phyloP scores from a whole-genome alignment of 768 basidiomycete genomes.

The Suillus placidus region DNA sequence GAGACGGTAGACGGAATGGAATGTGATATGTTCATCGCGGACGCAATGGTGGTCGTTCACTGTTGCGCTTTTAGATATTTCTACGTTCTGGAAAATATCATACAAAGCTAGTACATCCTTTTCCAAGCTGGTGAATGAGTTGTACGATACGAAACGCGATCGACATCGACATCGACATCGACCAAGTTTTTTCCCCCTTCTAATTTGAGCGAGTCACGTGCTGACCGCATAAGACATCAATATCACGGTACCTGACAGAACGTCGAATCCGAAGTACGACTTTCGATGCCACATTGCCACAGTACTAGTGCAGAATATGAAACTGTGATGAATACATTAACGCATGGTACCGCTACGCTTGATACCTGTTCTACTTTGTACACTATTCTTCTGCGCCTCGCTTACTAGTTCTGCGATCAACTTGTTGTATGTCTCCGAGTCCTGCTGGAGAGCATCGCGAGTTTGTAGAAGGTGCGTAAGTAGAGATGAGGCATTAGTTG shows the following conservation, averaged over 20 bases:
- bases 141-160: background rate
- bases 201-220: constrained; percentile 15
- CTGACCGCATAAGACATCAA: no score
- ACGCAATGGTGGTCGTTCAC: constrained; percentile 1
- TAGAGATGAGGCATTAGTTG: constrained; percentile 71
- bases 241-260: no score
- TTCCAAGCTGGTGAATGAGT: background rate
- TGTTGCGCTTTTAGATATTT: background rate
- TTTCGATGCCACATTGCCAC: no score
- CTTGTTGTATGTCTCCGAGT: constrained; percentile 87
- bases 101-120: background rate
- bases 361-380: constrained; percentile 51
- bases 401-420: constrained; percentile 91
- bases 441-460: constrained; percentile 81
- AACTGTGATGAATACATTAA: constrained; percentile 17
- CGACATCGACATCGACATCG: background rate
- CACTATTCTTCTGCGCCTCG: constrained; percentile 85
- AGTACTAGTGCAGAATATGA: background rate
- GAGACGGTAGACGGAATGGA: constrained; percentile 84
- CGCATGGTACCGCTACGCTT: constrained; percentile 54
- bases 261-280: background rate
- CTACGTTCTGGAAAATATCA: background rate
- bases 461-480: constrained; percentile 83
- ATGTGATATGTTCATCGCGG: constrained; percentile 84
- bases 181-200: constrained; percentile 20